These are phyloP conservation scores for Mallotus japonicus DNA, from an alignment of 441 rosid genomes.

Conservation along the genomic window DNA sequence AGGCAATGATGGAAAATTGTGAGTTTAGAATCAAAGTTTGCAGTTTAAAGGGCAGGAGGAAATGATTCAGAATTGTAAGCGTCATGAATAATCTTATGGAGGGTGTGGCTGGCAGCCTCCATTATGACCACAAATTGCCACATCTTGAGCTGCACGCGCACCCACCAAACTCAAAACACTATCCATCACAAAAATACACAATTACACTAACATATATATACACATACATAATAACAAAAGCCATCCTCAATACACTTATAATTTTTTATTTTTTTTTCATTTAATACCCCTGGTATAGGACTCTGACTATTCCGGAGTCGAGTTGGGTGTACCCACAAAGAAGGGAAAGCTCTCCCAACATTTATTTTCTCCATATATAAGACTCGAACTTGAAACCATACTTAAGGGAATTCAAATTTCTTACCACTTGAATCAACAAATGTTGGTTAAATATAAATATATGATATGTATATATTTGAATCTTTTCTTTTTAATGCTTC, in stretches of 20 bases:
- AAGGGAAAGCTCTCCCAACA: too few relatives aligned
- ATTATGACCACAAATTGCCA: slow-evolving; percentile 60
- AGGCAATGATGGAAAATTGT: slow-evolving; percentile 35
- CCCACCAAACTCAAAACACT: slow-evolving; percentile 53
- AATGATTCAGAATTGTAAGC: slow-evolving; percentile 29
- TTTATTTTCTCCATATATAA: too few relatives aligned
- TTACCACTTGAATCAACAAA: too few relatives aligned
- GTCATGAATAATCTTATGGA: slow-evolving; percentile 35
- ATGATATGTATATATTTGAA: too few relatives aligned
- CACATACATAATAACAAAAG: neutral
- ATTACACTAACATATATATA: neutral
- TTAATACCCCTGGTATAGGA: too few relatives aligned
- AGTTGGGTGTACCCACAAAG: too few relatives aligned
- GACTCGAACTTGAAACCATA: too few relatives aligned
- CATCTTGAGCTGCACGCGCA: slow-evolving; percentile 68
- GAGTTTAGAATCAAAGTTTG: slow-evolving; percentile 32
- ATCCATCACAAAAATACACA: neutral
- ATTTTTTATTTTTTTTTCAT: too few relatives aligned
- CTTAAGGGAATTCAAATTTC: too few relatives aligned
- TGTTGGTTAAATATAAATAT: too few relatives aligned
- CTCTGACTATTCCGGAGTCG: too few relatives aligned
- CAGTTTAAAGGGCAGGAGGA: slow-evolving; percentile 21
- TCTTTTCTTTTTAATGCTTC: too few relatives aligned
- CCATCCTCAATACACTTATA: neutral
- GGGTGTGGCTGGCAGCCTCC: slow-evolving; percentile 41